Evolutionary conservation across 495 filamentous ascomycete species (phyloP), one percentile per base, ranked within the genome.

Genomic region (Delitschia confertaspora): DNA sequence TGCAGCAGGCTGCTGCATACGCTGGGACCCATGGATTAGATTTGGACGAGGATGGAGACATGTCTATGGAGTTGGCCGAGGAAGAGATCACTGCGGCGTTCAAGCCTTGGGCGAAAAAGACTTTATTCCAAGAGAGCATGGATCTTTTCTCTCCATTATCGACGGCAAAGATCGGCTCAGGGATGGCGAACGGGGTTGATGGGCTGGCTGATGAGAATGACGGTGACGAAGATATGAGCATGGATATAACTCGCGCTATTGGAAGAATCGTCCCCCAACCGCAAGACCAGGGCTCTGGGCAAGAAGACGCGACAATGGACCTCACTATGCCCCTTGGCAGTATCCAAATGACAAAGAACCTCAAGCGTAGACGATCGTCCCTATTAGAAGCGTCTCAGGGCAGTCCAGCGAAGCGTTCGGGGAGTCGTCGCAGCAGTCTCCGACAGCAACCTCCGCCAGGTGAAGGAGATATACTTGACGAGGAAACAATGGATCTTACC

Each of bases 51-150:
- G 67, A 72, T 41, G 70, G 65, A 17, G 76, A 84, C 8, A 69
- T 83, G 43, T 75, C 74, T 2, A 73, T 83, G 62, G 83, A 85
- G 36, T 78, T 87, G 31, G 83, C 82, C 5, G 80, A 85, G 41
- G 83, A 91, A 47, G 78, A 88, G 41, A 79, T 93, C 42, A 86
- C 85, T 6, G 74, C 76, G 25, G 77, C 81, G 13, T 83, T 83
- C 47, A 71, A 80, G 47, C 78, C 81, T 0, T 84, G 78, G 78
- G 66, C 73, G 9, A 73, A 74, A 37, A 75, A 75, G 46, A 65
- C 65, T 11, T 58, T 56, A 51, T 14, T 52, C 49, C 74, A 82
- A 48, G 76, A 81, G 49, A 79, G 82, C 38, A 43, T 74, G 14
- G 71, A 79, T 39, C 74, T 75, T 3, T 74, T 76, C 45, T 60